Base-by-base conservation (phyloP, 1,284 basidiomycete species). In the Wallemia ichthyophaga region DNA sequence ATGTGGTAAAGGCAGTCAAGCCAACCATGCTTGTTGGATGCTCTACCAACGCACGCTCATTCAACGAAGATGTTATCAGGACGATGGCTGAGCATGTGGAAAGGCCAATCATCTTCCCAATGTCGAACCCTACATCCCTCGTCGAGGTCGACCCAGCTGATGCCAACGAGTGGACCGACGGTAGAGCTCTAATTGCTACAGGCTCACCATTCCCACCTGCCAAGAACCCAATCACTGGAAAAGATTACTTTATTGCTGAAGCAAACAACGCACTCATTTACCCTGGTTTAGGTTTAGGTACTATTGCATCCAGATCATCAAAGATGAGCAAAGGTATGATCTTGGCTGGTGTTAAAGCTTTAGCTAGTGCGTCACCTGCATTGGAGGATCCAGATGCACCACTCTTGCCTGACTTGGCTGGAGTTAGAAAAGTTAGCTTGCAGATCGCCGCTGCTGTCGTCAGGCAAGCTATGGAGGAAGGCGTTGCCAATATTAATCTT, bases 1-100 rank as follows among this genome's bases (percentile, higher is more conserved):
- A 85, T 48, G 80, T 83, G 1, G 77, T 87, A 61, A 76, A 76
- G 69, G 72, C 73, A 61, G 75, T 81, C 48, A 75, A 74, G 61
- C 78, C 79, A 48, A 87, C 83, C 0, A 75, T 85, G 19, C 67
- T 87, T 53, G 83, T 87, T 63, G 87, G 86, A 33, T 83, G 82
- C 61, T 85, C 82, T 60, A 89, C 86, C 0, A 73, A 77, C 37
- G 73, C 75, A 21, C 82, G 83, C 1, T 83, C 81, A n/a, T 92
- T 89, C 69, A 81, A 76, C 28, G 79, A 87, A 69, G 78, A 81
- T 59, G 73, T 89, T 53, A 64, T 72, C 27, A 60, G 65, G 64
- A 76, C 79, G 58, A 85, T 87, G 83, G 74, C 76, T 26, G 74
- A 76, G 62, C 71, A 74, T 59, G 75, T 75, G 24, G 80, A 82